Evolutionary conservation across 225 moss, liverwort and hornwort genomes (phyloP).

Genomic region (Sphagnum tenellum): DNA sequence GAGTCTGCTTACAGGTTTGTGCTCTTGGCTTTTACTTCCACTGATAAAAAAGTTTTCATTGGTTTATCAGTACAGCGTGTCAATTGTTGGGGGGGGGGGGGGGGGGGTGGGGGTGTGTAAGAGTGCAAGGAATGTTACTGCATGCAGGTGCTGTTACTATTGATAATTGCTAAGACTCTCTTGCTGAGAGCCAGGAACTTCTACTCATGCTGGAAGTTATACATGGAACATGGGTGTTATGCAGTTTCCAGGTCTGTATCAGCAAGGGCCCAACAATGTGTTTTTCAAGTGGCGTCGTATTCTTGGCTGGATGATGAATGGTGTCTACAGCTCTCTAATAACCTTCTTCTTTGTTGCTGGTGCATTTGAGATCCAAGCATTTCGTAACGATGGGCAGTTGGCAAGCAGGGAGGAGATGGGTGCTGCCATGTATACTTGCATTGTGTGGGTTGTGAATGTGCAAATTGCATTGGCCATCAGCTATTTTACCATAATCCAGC

Average conservation of each 20-base stretch:
- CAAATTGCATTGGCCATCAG: constrained; percentile 42
- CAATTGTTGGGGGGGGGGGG: background rate
- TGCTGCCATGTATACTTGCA: constrained; percentile 42
- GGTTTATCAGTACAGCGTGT: background rate
- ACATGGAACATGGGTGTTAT: background rate
- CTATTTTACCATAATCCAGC: constrained; percentile 66
- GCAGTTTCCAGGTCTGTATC: constrained; percentile 63
- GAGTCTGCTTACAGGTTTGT: constrained; percentile 37
- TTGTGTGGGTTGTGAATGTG: constrained; percentile 48
- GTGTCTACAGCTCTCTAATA: constrained; percentile 41
- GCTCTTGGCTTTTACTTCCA: background rate
- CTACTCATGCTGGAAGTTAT: background rate
- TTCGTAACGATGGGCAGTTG: constrained; percentile 30
- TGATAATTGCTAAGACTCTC: background rate
- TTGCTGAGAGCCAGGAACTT: background rate
- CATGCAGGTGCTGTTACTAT: background rate
- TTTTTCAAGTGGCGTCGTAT: constrained; percentile 49
- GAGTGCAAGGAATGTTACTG: background rate
- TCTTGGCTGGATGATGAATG: constrained; percentile 55
- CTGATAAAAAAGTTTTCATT: background rate
- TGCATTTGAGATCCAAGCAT: constrained; percentile 21
- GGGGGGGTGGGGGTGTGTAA: background rate
- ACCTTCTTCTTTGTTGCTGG: constrained; percentile 27
- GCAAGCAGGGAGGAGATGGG: constrained; percentile 12
- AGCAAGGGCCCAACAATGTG: constrained; percentile 43